Evolutionary conservation across 2,329 filamentous ascomycete genomes (phyloP), one percentile per base, ranked within the genome.

Genomic region (Colletotrichum shisoi): DNA sequence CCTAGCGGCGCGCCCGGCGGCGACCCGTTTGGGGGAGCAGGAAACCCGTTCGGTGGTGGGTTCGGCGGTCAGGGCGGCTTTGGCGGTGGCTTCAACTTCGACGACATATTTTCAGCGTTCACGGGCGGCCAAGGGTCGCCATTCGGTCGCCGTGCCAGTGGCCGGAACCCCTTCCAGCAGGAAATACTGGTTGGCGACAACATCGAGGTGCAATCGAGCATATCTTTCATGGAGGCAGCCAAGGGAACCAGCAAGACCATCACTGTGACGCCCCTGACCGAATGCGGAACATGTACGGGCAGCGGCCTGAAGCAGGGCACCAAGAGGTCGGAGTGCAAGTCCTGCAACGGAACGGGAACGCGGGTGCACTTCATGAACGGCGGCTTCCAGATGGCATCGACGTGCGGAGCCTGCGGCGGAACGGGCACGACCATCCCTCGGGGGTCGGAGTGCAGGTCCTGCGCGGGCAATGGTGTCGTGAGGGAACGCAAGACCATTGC

Each of bases 151-250:
- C 80, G 85, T 59, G 80, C 71, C 51, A 84, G 72, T 71, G 80
- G 83, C n/a, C 83, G 86, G 44, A 88, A 85, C 62, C 90, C 91
- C 12, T 95, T 95, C 75, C 87, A 83, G 71, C 82, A 93, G 73
- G 90, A 96, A 76, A 87, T 96, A 21, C 76, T 96, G 72, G 90
- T 97, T n/a, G 95, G 95, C 68, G 93, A 98, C 70, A 93, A 96
- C 76, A 97, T 99, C 73, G 94, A 98, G 77, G 91, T 97, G 27
- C 93, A 97, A 79, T 89, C 92, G 57, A 95, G 87, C 76, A 94
- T 99, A 72, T 93, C 91, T 0, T 99, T 99, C 78, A 91, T 95
- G 88, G 95, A 99, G 76, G 93, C 95, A 7, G 95, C 95, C 11
- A 97, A 96, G 79, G 95, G 95, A 42, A 90, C 91, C 8, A 89